Evolutionary conservation across 2,329 filamentous ascomycete species (phyloP).

Genomic region (Aspergillus melleus): DNA sequence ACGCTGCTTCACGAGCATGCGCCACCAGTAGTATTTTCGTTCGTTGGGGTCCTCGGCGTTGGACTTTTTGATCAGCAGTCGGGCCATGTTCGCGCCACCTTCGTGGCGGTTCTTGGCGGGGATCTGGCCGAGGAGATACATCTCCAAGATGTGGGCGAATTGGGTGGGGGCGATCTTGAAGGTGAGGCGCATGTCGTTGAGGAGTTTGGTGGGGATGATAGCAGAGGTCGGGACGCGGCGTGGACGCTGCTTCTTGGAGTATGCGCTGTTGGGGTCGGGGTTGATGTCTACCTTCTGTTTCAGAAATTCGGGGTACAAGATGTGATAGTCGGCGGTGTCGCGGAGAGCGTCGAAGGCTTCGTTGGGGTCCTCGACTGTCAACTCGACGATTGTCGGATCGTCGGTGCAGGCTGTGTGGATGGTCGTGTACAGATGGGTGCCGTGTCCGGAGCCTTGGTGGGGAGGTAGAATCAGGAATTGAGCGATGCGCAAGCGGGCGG

Average conservation of each 20-base stretch:
- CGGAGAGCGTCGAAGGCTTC: slow-evolving; percentile 66
- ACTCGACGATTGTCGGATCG: slow-evolving; percentile 70
- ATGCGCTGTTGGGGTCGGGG: slow-evolving; percentile 39
- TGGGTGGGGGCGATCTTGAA: slow-evolving; percentile 63
- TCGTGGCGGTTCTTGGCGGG: slow-evolving; percentile 49
- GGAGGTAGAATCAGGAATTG: slow-evolving; percentile 91
- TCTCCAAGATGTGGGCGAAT: slow-evolving; percentile 62
- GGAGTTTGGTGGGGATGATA: slow-evolving; percentile 53
- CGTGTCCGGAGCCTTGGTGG: slow-evolving; percentile 79
- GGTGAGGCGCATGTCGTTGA: slow-evolving; percentile 51
- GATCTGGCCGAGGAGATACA: slow-evolving; percentile 62
- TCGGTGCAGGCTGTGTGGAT: slow-evolving; percentile 72
- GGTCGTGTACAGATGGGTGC: slow-evolving; percentile 74
- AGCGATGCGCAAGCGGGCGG: slow-evolving; percentile 80
- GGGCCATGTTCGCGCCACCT: slow-evolving; percentile 52
- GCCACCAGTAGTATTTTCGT: slow-evolving; percentile 65
- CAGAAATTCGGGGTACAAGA: slow-evolving; percentile 53
- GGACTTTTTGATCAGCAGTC: slow-evolving; percentile 49
- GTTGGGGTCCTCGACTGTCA: slow-evolving; percentile 92
- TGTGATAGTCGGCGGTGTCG: slow-evolving; percentile 61
- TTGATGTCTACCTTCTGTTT: slow-evolving; percentile 52
- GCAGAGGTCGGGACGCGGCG: slow-evolving; percentile 51
- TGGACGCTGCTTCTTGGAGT: slow-evolving; percentile 38
- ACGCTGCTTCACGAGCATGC: slow-evolving; percentile 62
- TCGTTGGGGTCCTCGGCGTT: slow-evolving; percentile 55